Conservation (phyloP, 352 stramenopile species). For the Globisporangium radiosum region DNA sequence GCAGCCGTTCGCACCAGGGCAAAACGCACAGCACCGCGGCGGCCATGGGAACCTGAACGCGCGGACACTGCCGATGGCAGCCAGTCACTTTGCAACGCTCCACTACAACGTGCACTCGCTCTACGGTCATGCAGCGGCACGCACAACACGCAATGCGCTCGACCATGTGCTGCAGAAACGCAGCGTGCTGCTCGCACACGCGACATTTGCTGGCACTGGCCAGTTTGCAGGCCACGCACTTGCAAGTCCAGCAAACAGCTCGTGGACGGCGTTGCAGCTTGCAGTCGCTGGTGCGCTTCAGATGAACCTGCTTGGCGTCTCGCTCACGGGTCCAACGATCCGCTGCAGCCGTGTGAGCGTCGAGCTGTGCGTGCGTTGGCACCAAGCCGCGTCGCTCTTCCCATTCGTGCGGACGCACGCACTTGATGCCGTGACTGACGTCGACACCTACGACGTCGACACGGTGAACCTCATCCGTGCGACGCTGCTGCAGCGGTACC, state of each 20-base stretch:
- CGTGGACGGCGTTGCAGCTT: conserved; percentile 73
- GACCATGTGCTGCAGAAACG: conserved; percentile 45
- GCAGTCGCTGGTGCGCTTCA: conserved; percentile 66
- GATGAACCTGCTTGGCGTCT: conserved; percentile 76
- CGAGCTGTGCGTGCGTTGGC: conserved; percentile 79
- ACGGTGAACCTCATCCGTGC: conserved; percentile 57
- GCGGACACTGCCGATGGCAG: conserved; percentile 68
- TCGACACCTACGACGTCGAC: conserved; percentile 56
- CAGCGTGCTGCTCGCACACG: conserved; percentile 58
- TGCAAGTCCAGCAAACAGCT: conserved; percentile 31
- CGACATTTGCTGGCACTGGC: conserved; percentile 65
- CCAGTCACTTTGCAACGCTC: conserved; percentile 55
- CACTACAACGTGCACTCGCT: conserved; percentile 87
- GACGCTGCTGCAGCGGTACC: conserved; percentile 56
- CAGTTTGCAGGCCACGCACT: conserved; percentile 59
- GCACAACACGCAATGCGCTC: conserved; percentile 40
- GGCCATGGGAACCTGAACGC: conserved; percentile 71
- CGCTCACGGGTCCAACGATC: conserved; percentile 60
- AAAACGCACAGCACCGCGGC: conserved; percentile 27
- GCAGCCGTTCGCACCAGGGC: conserved; percentile 64
- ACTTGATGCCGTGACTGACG: conserved; percentile 23
- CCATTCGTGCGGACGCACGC: conserved; percentile 48
- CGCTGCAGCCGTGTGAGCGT: conserved; percentile 36
- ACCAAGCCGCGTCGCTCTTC: conserved; percentile 74
- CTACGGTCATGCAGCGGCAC: conserved; percentile 64